These are phyloP conservation scores for Ambrosia trifida DNA, from an alignment of 129 eudicot species.

Conservation along the genomic window DNA sequence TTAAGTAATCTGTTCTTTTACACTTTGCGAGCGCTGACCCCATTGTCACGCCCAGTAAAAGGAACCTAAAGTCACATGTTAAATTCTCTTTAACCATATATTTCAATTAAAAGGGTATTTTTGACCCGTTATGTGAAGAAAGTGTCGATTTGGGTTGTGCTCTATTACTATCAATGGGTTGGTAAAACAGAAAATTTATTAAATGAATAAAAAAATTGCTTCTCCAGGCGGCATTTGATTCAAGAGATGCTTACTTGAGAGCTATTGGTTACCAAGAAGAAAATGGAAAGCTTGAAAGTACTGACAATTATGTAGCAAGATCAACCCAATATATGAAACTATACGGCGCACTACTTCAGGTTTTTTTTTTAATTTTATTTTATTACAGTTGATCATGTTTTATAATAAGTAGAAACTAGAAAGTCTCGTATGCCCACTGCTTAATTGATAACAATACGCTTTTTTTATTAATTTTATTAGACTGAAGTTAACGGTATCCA, in stretches of 20 bases:
- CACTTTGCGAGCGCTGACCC: too few species aligned
- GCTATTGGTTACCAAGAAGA: conserved; percentile 82
- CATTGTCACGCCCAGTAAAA: too few species aligned
- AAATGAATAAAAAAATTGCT: neutral
- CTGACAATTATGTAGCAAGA: conserved; percentile 50
- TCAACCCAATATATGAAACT: conserved; percentile 61
- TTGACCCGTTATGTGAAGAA: conserved; percentile 5
- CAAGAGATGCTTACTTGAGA: conserved; percentile 54
- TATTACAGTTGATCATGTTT: neutral
- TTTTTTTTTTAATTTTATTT: too few species aligned
- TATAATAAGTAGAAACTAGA: conserved; percentile 2
- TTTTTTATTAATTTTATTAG: conserved; percentile 39
- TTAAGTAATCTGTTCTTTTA: too few species aligned
- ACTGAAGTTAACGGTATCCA: conserved; percentile 63
- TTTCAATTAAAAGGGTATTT: neutral
- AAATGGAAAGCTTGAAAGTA: conserved; percentile 70
- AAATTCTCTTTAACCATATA: conserved; percentile 3
- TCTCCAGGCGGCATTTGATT: conserved; percentile 53
- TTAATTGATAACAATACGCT: neutral
- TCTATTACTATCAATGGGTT: neutral
- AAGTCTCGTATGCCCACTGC: conserved; percentile 1
- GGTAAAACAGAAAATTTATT: neutral
- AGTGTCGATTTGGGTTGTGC: neutral
- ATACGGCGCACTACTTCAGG: conserved; percentile 98
- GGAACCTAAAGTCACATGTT: neutral